Percentiles rank a stretch among this genome's conserved stretches.
Evolutionary conservation across 2,329 filamentous ascomycete genomes (phyloP).

Genomic region (Alternaria longipes): DNA sequence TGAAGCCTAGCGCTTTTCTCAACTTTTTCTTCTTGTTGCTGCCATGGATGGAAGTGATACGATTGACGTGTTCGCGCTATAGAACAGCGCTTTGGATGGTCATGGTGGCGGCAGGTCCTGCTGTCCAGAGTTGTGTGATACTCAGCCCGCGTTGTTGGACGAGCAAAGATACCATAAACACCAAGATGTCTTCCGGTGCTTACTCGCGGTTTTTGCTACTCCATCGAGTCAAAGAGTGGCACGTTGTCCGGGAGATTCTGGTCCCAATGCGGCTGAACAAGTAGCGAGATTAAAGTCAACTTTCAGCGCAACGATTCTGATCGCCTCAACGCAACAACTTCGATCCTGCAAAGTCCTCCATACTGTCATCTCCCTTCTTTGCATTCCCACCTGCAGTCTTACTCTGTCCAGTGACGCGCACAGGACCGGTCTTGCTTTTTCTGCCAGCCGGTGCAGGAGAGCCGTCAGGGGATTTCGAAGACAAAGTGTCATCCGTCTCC

Average conservation of each 20-base stretch:
- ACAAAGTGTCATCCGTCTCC: slow-evolving; percentile 17
- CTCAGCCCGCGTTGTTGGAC: too few species aligned
- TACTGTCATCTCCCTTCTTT: slow-evolving; percentile 41
- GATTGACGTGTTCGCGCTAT: not conserved
- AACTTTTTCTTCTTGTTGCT: slow-evolving; percentile 12
- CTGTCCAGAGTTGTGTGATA: too few species aligned
- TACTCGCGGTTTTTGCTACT: not conserved
- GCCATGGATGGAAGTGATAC: not conserved
- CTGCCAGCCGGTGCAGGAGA: slow-evolving; percentile 12
- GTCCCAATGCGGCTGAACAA: too few species aligned
- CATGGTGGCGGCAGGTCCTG: not conserved
- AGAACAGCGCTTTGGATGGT: not conserved
- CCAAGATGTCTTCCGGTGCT: too few species aligned
- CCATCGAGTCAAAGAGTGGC: not conserved
- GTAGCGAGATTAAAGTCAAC: not conserved
- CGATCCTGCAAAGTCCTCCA: slow-evolving; percentile 48
- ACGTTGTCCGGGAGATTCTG: too few species aligned
- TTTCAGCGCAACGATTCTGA: slow-evolving; percentile 35
- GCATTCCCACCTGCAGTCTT: slow-evolving; percentile 10
- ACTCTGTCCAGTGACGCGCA: slow-evolving; percentile 27
- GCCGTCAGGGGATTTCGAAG: slow-evolving; percentile 43
- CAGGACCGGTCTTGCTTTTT: slow-evolving; percentile 24
- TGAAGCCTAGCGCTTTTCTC: slow-evolving; percentile 20
- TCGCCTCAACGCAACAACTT: slow-evolving; percentile 32
- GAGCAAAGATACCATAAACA: too few species aligned